Evolutionary conservation across 2,329 filamentous ascomycete species (phyloP).

Genomic region (Cercospora canescens): DNA sequence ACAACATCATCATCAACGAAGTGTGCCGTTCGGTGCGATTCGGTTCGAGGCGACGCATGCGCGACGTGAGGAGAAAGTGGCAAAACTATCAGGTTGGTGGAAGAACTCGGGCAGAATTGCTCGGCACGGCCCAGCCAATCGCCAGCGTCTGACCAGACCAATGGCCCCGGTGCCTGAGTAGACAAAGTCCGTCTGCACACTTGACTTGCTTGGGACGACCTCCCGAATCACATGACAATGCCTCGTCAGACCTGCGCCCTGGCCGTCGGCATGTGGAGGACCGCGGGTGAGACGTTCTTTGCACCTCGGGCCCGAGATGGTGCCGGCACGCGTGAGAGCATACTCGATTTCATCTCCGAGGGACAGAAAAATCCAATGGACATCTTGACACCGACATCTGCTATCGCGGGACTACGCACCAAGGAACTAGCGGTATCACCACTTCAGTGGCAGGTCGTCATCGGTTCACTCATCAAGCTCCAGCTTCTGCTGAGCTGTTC

Average conservation of each 20-base stretch:
- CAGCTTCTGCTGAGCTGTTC: background rate
- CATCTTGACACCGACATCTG: background rate
- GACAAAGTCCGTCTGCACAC: background rate
- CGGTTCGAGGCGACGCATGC: background rate
- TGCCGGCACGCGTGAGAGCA: background rate
- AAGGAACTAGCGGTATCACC: background rate
- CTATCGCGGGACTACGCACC: background rate
- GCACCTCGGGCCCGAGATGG: background rate
- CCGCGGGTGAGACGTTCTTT: background rate
- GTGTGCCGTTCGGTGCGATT: background rate
- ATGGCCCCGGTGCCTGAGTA: background rate
- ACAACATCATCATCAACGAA: background rate
- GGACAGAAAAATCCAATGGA: background rate
- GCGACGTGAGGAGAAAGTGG: background rate
- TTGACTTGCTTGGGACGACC: background rate
- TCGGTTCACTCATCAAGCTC: slow-evolving; percentile 7
- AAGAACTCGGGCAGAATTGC: background rate
- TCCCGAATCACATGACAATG: background rate
- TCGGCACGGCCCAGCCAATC: slow-evolving; percentile 1
- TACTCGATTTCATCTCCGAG: background rate
- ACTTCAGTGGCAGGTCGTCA: background rate
- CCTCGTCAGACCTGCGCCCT: background rate
- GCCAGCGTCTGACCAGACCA: background rate
- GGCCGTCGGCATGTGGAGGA: slow-evolving; percentile 8
- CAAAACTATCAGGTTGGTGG: slow-evolving; percentile 3